Evolutionary conservation across 768 basidiomycete genomes (phyloP), one percentile per base, ranked within the genome.

Genomic region (Strobilomyces confusus): DNA sequence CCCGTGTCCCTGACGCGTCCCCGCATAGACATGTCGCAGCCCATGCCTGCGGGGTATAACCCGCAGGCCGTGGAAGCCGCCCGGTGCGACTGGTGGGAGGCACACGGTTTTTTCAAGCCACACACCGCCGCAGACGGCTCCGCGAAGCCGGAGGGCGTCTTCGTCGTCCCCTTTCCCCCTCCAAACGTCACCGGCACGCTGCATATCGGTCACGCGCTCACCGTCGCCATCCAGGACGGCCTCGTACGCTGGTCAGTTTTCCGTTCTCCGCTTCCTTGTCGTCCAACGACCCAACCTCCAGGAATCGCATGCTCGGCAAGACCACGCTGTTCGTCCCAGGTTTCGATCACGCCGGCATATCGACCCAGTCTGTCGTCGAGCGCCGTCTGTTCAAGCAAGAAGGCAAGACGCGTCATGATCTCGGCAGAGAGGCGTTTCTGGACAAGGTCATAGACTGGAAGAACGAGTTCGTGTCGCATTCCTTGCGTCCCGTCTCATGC

Each of bases 21-120:
- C 30, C 7, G 13, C 37, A 30, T 4, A n/a, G n/a, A n/a, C n/a
- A n/a, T n/a, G n/a, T n/a, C n/a, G n/a, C n/a, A n/a, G n/a, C n/a
- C n/a, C n/a, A 95, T 99, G 89, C 81, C 89, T 1, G 77, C 80
- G n/a, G 90, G 89, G 4, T 99, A 98, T 73, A 94, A 98, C 69
- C 95, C 97, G 9, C 86, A 90, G 58, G 89, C 90, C 30, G 89
- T 98, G 54, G 95, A 98, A 67, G 78, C 94, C 0, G 86, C 92
- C 2, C 98, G 97, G 92, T 98, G 98, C 62, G 92, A 95, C 62
- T 98, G 97, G 97, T 98, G 95, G 95, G 77, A 83, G 34, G 80
- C 83, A 3, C 80, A 93, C 63, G 95, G 92, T 6, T 95, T 87
- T 76, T 97, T 95, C 81, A 81, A 84, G 60, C 93, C 95, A 4